Evolutionary conservation across 2,329 filamentous ascomycete species (phyloP).

Genomic region (Claviceps sp.): DNA sequence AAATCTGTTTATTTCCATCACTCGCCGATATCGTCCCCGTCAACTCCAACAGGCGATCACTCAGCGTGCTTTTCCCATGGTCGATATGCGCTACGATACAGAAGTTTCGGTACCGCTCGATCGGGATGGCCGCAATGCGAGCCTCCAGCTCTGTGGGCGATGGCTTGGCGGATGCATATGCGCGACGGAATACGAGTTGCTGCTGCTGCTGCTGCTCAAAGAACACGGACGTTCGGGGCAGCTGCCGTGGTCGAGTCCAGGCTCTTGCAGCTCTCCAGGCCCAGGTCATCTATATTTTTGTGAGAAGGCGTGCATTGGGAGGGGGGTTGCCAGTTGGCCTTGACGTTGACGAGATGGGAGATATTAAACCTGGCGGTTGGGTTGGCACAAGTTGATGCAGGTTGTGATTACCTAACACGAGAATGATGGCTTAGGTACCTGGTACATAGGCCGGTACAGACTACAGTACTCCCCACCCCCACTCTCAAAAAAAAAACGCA

Average conservation of each 20-base stretch:
- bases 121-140: constrained; percentile 60
- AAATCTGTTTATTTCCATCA: constrained; percentile 75
- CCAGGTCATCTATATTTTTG: constrained; percentile 22
- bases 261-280: constrained; percentile 23
- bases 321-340: not conserved
- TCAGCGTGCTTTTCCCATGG: constrained; percentile 94
- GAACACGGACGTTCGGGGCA: constrained; percentile 5
- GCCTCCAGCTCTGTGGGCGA: constrained; percentile 22
- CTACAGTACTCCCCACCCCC: too few species aligned
- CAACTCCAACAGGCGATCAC: constrained; percentile 80
- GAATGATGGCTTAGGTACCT: too few species aligned
- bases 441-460: too few species aligned
- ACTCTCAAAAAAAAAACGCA: too few species aligned
- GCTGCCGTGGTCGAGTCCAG: constrained; percentile 23
- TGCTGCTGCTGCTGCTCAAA: constrained; percentile 1
- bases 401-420: not conserved
- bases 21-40: constrained; percentile 85
- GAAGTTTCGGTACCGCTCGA: constrained; percentile 80
- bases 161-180: constrained; percentile 14
- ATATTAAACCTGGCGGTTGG: not conserved
- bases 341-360: not conserved
- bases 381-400: not conserved
- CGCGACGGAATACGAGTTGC: constrained; percentile 4
- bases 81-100: constrained; percentile 98
- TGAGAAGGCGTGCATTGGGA: constrained; percentile 4